Percentiles rank a stretch among this genome's conserved stretches.
Conservation (phyloP, 345 rosid genomes). For the Citrus cavaleriei region DNA sequence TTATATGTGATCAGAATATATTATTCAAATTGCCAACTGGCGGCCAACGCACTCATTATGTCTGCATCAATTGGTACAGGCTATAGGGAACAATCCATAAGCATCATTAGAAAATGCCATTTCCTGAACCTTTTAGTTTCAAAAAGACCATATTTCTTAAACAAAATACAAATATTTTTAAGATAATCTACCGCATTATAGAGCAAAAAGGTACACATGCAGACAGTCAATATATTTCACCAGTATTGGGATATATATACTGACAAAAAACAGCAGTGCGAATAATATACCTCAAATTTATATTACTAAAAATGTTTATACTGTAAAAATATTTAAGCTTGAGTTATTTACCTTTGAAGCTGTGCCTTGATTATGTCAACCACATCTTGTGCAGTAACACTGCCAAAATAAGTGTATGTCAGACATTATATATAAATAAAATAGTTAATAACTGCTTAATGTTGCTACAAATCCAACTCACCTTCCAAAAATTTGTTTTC, state of each 20-base stretch:
- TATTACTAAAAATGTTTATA: neutral
- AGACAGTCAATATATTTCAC: neutral
- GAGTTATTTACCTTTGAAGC: slow-evolving; percentile 62
- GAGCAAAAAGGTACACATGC: neutral
- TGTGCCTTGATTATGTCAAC: slow-evolving; percentile 92
- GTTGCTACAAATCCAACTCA: slow-evolving; percentile 30
- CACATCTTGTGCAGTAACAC: slow-evolving; percentile 93
- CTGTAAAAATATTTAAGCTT: neutral
- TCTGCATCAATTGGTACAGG: neutral
- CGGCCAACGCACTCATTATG: neutral
- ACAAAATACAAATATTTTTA: neutral
- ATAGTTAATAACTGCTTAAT: neutral
- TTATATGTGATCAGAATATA: neutral
- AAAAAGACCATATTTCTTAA: neutral
- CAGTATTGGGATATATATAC: neutral
- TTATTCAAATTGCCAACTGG: neutral
- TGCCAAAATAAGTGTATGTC: slow-evolving; percentile 29
- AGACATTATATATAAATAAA: slow-evolving; percentile 4
- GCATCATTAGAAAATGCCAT: neutral
- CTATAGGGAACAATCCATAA: neutral
- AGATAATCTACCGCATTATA: neutral
- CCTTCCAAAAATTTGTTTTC: slow-evolving; percentile 87
- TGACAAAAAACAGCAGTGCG: neutral
- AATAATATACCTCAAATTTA: neutral
- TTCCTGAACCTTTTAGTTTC: neutral